A percentile compares a stretch with the other conserved stretches of the same genome.
These are phyloP conservation scores for Fistulinella staudtii DNA, from an alignment of 1,284 basidiomycete genomes.

Conservation along the genomic window DNA sequence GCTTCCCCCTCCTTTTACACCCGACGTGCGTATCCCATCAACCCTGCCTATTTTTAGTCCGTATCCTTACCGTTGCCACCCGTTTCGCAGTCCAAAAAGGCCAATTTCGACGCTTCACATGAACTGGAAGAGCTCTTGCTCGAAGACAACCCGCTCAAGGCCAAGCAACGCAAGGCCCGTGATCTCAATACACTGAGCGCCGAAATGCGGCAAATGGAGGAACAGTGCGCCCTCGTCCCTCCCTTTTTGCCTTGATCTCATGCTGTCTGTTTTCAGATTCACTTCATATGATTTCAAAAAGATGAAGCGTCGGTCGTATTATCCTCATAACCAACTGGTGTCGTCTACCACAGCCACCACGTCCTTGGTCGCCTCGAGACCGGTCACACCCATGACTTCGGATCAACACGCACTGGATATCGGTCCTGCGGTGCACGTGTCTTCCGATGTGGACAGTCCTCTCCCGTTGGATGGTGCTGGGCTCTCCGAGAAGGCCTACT, in stretches of 20 bases:
- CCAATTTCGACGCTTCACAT: slow-evolving; percentile 99
- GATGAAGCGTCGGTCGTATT: slow-evolving; percentile 80
- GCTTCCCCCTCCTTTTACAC: slow-evolving; percentile 82
- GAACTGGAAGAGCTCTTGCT: slow-evolving; percentile 94
- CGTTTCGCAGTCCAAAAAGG: slow-evolving; percentile 83
- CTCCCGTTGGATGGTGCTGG: slow-evolving; percentile 18
- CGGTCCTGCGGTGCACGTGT: slow-evolving; percentile 15
- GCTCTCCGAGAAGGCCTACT: slow-evolving; percentile 27
- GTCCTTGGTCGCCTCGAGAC: slow-evolving; percentile 42
- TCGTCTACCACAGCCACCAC: slow-evolving; percentile 44
- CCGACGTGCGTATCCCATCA: slow-evolving; percentile 71
- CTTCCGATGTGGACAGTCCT: slow-evolving; percentile 20
- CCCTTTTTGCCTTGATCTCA: background rate
- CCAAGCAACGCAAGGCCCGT: slow-evolving; percentile 87
- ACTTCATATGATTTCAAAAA: slow-evolving; percentile 81
- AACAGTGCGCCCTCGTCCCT: slow-evolving; percentile 63
- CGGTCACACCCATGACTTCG: slow-evolving; percentile 41
- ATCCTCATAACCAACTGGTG: slow-evolving; percentile 66
- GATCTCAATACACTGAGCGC: slow-evolving; percentile 77
- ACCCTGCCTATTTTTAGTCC: background rate
- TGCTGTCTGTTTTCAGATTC: slow-evolving; percentile 45
- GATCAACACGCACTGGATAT: slow-evolving; percentile 22
- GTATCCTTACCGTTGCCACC: background rate
- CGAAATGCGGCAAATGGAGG: slow-evolving; percentile 97
- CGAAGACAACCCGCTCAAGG: slow-evolving; percentile 97